Conservation (phyloP, 148 eudicot genomes). For the Persicaria maculosa region DNA sequence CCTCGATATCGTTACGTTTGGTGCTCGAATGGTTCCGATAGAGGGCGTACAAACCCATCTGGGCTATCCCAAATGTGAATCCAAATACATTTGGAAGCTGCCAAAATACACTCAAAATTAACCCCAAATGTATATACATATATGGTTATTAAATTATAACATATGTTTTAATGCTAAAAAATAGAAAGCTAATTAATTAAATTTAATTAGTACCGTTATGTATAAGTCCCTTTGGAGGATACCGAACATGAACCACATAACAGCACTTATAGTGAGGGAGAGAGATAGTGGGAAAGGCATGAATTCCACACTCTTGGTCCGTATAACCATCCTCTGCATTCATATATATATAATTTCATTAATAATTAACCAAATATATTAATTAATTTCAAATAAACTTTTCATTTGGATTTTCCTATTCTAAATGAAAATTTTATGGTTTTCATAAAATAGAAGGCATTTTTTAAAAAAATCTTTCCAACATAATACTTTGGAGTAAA, state of each 20-base stretch:
- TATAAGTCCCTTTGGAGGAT: constrained; percentile 45
- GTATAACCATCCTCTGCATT: constrained; percentile 62
- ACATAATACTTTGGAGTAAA: no score
- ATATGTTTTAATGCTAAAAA: background rate
- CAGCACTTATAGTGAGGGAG: constrained; percentile 64
- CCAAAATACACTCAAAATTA: background rate
- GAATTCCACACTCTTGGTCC: constrained; percentile 70
- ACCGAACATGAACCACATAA: constrained; percentile 86
- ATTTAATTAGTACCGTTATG: constrained; percentile 46
- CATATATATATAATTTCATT: no score
- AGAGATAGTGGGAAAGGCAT: constrained; percentile 73
- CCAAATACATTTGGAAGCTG: constrained; percentile 75
- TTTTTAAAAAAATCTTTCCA: no score
- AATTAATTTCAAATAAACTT: no score
- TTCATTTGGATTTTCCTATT: no score
- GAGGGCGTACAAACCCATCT: constrained; percentile 54
- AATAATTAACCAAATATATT: no score
- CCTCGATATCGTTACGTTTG: constrained; percentile 16
- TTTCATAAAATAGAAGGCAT: no score
- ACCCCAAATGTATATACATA: background rate
- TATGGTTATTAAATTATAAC: background rate
- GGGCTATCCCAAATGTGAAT: constrained; percentile 51
- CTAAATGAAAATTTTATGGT: no score
- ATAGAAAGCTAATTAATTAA: background rate
- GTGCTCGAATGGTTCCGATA: constrained; percentile 29